Evolutionary conservation across 148 eudicot genomes (phyloP).

Genomic region (Fallopia convolvulus): DNA sequence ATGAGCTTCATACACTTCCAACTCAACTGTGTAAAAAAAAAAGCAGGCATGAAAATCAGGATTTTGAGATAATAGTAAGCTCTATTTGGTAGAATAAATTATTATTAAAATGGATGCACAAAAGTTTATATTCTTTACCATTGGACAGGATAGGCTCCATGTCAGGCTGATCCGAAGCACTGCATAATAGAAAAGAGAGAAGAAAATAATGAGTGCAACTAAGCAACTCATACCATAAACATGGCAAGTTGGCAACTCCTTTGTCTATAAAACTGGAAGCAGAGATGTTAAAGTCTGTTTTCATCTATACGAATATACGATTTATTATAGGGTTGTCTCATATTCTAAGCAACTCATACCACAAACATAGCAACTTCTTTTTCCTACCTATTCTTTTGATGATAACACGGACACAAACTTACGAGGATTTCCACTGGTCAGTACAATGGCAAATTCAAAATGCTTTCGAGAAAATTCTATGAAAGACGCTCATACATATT

Average conservation of each 20-base stretch:
- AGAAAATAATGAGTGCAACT: not conserved
- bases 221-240: too few relatives aligned
- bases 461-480: not conserved
- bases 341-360: not conserved
- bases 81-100: constrained; percentile 4
- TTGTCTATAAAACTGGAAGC: not conserved
- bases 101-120: not conserved
- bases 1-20: constrained; percentile 55
- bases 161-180: constrained; percentile 60
- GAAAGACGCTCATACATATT: not conserved
- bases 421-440: not conserved
- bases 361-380: not conserved
- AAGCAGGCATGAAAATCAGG: constrained; percentile 11
- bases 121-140: constrained; percentile 38
- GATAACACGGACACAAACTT: not conserved
- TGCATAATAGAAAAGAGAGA: constrained; percentile 26
- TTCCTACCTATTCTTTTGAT: not conserved
- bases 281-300: not conserved
- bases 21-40: constrained; percentile 54
- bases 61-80: constrained; percentile 5
- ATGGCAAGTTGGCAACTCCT: too few relatives aligned
- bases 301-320: not conserved
- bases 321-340: not conserved
- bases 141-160: constrained; percentile 66
- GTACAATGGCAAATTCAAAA: not conserved